phyloP scores from a whole-genome alignment of 192 early-diverging fungal species.

The Podila epicladia region DNA sequence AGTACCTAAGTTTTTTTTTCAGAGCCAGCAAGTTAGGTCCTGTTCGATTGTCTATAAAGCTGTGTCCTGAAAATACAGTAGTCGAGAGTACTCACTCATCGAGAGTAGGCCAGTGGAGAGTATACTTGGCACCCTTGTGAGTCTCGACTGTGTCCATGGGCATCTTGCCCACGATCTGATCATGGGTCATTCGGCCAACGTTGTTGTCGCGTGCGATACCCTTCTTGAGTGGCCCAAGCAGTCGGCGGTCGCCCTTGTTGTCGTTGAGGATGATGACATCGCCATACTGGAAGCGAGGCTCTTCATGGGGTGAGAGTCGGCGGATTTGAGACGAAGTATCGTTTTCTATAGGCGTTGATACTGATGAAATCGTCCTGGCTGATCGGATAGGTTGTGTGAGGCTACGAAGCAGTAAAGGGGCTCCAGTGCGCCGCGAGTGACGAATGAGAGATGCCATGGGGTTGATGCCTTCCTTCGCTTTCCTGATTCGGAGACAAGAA shows the following conservation, averaged over 20 bases:
- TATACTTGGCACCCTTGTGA: constrained; percentile 22
- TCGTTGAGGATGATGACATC: constrained; percentile 40
- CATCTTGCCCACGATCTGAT: constrained; percentile 22
- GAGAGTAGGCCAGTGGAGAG: constrained; percentile 39
- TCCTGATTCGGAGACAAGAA: background rate
- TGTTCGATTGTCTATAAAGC: background rate
- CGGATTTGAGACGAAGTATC: background rate
- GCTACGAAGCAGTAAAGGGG: background rate
- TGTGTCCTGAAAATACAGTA: background rate
- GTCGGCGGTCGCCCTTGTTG: constrained; percentile 23
- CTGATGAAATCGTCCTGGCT: background rate
- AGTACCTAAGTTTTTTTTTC: constrained; percentile 16
- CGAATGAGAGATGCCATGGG: background rate
- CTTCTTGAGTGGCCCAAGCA: constrained; percentile 31
- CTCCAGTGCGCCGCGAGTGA: background rate
- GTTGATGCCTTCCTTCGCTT: too few species aligned
- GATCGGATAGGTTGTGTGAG: too few species aligned
- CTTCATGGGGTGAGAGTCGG: constrained; percentile 4
- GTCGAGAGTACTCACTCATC: constrained; percentile 26
- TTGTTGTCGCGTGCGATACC: constrained; percentile 18
- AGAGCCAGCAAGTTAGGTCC: background rate
- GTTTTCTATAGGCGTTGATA: background rate
- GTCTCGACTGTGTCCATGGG: constrained; percentile 28
- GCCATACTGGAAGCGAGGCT: constrained; percentile 33
- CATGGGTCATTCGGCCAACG: constrained; percentile 26